Evolutionary conservation across 768 basidiomycete species (phyloP), one percentile per base, ranked within the genome.

Genomic region (Neoboletus brunneissimus): DNA sequence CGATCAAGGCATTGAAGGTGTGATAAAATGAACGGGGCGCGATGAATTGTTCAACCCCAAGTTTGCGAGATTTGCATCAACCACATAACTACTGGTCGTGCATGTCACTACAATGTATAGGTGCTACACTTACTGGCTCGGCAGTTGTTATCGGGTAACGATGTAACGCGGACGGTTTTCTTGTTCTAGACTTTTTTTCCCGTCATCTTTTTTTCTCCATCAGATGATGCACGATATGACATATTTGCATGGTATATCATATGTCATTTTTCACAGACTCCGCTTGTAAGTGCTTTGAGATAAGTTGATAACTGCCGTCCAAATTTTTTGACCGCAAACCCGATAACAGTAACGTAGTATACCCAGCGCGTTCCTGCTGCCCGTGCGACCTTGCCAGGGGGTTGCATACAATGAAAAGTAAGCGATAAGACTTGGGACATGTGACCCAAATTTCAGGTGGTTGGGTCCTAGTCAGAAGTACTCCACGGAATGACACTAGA

Each of bases 1-100:
- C 81, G 18, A 85, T 95, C 64, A 89, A 89, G 72, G 85, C 88
- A 34, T 70, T 93, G 67, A 91, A 90, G 74, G 88, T 92, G 59
- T 91, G 81, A 76, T 25, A 18, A 40, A 44, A 35, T 20, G n/a
- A 23, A 50, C 15, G 13, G 27, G 31, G 43, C 9, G 35, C 18
- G 46, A 15, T 50, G 22, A 40, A 32, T 13, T 20, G 37, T 51
- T 64, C 18, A 38, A 25, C 9, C 34, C 42, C 48, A 31, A n/a
- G 15, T 27, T 46, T 38, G 38, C 23, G 35, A 40, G 50, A 54
- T 34, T 31, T 41, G 25, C 45, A 31, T 35, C 46, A 27, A n/a
- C 38, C 53, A 46, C 42, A 22, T 52, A 41, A 10, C 7, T 58
- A 48, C 22, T 53, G 16, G 18, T 41, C 43, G 27, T 29, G 49